Evolutionary conservation across 2,329 filamentous ascomycete species (phyloP).

Genomic region (Didymella glomerata): DNA sequence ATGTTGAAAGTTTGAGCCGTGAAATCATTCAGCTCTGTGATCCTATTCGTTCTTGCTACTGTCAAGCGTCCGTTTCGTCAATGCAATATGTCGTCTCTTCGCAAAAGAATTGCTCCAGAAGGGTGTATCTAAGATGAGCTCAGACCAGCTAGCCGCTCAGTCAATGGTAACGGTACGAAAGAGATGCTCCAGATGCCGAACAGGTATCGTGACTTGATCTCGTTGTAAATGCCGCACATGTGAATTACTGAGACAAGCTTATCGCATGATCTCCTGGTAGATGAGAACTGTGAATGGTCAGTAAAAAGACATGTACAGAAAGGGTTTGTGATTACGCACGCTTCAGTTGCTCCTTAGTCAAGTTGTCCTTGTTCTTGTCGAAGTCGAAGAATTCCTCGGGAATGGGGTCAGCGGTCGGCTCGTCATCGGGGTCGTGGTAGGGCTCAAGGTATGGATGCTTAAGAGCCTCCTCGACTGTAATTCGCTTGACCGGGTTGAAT

Average conservation of each 20-base stretch:
- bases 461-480: slow-evolving; percentile 95
- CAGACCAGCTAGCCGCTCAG: slow-evolving; percentile 40
- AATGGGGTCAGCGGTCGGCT: slow-evolving; percentile 95
- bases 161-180: slow-evolving; percentile 27
- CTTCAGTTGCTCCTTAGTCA: slow-evolving; percentile 98
- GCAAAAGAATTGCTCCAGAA: slow-evolving; percentile 27
- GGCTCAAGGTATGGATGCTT: slow-evolving; percentile 98
- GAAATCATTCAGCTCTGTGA: slow-evolving; percentile 12
- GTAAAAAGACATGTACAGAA: not conserved
- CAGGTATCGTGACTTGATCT: slow-evolving; percentile 35
- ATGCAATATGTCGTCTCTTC: slow-evolving; percentile 24
- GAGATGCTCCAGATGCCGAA: slow-evolving; percentile 24
- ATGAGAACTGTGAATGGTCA: slow-evolving; percentile 70
- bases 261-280: slow-evolving; percentile 94
- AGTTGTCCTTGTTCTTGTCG: slow-evolving; percentile 98
- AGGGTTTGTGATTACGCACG: slow-evolving; percentile 59
- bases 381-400: slow-evolving; percentile 99
- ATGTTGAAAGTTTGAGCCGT: slow-evolving; percentile 14
- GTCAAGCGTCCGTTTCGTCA: slow-evolving; percentile 17
- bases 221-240: slow-evolving; percentile 33
- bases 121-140: slow-evolving; percentile 32
- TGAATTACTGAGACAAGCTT: slow-evolving; percentile 40
- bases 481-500: slow-evolving; percentile 98
- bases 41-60: slow-evolving; percentile 18
- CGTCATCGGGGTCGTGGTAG: slow-evolving; percentile 98